phyloP scores from a whole-genome alignment of 129 eudicot species.

The Pseudognaphalium luteoalbum region DNA sequence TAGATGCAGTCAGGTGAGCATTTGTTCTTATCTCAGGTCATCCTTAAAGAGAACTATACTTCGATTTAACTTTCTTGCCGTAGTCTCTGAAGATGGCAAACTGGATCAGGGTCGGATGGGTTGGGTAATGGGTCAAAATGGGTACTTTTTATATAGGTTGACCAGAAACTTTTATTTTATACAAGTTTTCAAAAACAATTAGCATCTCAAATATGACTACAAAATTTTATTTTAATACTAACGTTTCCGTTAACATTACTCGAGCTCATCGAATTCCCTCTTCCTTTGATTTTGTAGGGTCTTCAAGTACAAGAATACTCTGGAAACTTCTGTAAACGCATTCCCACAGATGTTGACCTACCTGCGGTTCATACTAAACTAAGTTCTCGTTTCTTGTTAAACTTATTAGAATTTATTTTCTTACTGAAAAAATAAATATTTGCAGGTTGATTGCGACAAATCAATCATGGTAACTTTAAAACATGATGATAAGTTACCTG shows the following conservation, averaged over 20 bases:
- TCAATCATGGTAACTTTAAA: constrained; percentile 75
- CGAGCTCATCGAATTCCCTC: neutral
- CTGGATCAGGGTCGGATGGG: neutral
- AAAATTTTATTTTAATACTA: too few species aligned
- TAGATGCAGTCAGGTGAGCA: constrained; percentile 83
- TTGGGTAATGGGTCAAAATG: neutral
- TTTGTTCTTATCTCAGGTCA: neutral
- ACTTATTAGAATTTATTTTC: neutral
- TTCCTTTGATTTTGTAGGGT: constrained; percentile 49
- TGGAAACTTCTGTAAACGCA: constrained; percentile 92
- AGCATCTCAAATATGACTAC: neutral
- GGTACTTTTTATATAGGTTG: neutral
- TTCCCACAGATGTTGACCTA: constrained; percentile 50
- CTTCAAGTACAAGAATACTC: constrained; percentile 94
- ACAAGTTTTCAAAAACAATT: neutral
- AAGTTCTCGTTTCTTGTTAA: neutral
- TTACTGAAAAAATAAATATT: neutral
- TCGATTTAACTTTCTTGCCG: neutral
- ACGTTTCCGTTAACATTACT: neutral
- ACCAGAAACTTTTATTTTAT: neutral
- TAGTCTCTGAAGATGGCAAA: neutral
- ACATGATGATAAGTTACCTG: constrained; percentile 75
- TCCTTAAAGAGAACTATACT: neutral
- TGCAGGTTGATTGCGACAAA: constrained; percentile 87
- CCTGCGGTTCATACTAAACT: constrained; percentile 2